A percentile compares a stretch with the other conserved stretches of the same genome.
These are phyloP conservation scores for Phytophthora macrochlamydospora DNA, from an alignment of 352 stramenopile species.

Conservation along the genomic window DNA sequence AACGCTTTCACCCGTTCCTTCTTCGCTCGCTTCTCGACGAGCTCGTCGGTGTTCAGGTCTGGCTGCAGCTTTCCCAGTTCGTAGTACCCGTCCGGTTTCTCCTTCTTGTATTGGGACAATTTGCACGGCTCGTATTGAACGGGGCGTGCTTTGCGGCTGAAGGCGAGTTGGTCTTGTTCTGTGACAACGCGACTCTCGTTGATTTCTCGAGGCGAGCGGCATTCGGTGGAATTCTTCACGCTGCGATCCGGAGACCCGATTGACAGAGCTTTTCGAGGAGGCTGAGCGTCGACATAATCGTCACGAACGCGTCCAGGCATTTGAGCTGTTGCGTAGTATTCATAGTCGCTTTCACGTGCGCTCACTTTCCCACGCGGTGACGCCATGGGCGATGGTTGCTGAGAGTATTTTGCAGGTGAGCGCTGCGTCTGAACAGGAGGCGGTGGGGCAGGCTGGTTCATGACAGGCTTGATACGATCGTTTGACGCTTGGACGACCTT, in stretches of 20 bases:
- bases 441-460: constrained; percentile 10
- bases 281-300: constrained; percentile 33
- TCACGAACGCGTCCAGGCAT: constrained; percentile 41
- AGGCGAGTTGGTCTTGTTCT: constrained; percentile 75
- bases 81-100: constrained; percentile 84
- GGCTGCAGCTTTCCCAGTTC: constrained; percentile 90
- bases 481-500: constrained; percentile 15
- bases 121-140: constrained; percentile 88
- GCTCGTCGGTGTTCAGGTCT: constrained; percentile 80
- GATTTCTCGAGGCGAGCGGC: constrained; percentile 53
- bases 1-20: constrained; percentile 84
- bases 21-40: constrained; percentile 84
- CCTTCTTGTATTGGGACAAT: constrained; percentile 87
- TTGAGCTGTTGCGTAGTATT: constrained; percentile 24
- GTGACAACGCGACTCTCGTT: constrained; percentile 65
- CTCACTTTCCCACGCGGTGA: constrained; percentile 25
- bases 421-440: constrained; percentile 14
- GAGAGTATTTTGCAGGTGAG: constrained; percentile 7
- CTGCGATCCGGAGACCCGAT: constrained; percentile 17
- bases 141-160: constrained; percentile 70
- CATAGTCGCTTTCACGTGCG: constrained; percentile 10
- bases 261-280: constrained; percentile 5
- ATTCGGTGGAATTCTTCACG: neutral
- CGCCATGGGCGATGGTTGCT: constrained; percentile 10
- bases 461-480: constrained; percentile 4